These are phyloP conservation scores for Pascua sp. DNA, from an alignment of 1,284 basidiomycete genomes.

Conservation along the genomic window DNA sequence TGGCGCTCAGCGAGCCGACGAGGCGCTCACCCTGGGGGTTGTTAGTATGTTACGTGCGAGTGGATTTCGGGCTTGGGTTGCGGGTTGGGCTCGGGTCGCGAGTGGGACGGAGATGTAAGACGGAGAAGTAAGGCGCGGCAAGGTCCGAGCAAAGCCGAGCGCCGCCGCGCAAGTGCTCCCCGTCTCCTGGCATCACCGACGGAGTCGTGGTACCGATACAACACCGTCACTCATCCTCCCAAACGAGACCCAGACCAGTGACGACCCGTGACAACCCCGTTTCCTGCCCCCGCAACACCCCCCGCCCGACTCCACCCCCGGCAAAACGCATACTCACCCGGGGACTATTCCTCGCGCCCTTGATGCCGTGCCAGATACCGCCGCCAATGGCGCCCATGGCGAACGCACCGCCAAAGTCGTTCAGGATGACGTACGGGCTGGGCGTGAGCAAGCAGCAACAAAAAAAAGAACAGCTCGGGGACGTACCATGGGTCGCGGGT, in stretches of 20 bases:
- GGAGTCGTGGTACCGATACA: no score
- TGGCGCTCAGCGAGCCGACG: constrained; percentile 88
- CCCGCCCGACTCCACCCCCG: neutral
- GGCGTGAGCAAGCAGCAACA: neutral
- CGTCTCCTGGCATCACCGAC: no score
- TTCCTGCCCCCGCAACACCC: neutral
- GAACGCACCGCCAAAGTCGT: constrained; percentile 96
- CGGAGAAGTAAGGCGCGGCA: no score
- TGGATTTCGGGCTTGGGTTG: neutral
- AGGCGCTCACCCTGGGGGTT: constrained; percentile 73
- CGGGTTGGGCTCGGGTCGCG: no score
- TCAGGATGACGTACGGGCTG: constrained; percentile 97
- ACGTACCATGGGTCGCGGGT: constrained; percentile 84
- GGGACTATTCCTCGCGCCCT: constrained; percentile 95
- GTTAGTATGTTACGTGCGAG: no score
- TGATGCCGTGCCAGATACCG: constrained; percentile 98
- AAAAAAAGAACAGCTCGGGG: neutral
- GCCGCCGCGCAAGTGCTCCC: no score
- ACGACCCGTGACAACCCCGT: no score
- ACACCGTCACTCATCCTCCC: no score
- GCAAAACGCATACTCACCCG: constrained; percentile 59
- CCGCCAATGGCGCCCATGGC: constrained; percentile 52
- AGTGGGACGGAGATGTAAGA: no score
- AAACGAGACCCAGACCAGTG: no score
- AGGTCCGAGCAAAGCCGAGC: no score